A percentile compares a stretch with the other conserved stretches of the same genome.
Conservation (phyloP, 345 rosid genomes). For the Bruguiera parviflora region DNA sequence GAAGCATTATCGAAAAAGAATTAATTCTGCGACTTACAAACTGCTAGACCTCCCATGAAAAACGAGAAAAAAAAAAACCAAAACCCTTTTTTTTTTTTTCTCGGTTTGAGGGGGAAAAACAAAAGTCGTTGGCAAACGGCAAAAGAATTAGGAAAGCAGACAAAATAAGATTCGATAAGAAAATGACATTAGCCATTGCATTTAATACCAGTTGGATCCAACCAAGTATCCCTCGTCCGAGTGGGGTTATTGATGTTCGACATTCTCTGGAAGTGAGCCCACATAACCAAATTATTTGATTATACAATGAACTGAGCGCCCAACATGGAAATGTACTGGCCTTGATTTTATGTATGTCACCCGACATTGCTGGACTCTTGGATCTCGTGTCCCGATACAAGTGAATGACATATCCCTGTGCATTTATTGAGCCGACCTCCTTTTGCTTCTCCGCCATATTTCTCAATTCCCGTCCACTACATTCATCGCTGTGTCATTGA, state of each 20-base stretch:
- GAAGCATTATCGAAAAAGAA: no score
- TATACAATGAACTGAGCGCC: constrained; percentile 1
- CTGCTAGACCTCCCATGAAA: no score
- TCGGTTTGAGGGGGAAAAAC: no score
- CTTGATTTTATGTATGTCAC: not conserved
- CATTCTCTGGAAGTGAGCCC: not conserved
- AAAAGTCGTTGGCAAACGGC: no score
- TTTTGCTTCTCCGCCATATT: no score
- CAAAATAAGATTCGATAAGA: not conserved
- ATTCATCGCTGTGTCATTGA: not conserved
- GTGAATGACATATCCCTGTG: not conserved
- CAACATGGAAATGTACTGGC: not conserved
- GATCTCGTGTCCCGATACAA: not conserved
- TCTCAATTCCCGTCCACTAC: constrained; percentile 21
- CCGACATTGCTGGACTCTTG: constrained; percentile 3
- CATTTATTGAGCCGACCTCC: constrained; percentile 6
- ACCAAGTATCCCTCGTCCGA: constrained; percentile 25
- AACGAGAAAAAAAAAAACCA: no score
- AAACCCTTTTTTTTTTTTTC: no score
- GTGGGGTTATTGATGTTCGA: not conserved
- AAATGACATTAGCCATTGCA: not conserved
- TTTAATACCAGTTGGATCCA: constrained; percentile 37
- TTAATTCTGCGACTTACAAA: no score
- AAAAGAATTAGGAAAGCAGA: not conserved
- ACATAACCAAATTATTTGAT: not conserved